These are phyloP conservation scores for Phytophthora multivora DNA, from an alignment of 352 stramenopile species.

Conservation along the genomic window DNA sequence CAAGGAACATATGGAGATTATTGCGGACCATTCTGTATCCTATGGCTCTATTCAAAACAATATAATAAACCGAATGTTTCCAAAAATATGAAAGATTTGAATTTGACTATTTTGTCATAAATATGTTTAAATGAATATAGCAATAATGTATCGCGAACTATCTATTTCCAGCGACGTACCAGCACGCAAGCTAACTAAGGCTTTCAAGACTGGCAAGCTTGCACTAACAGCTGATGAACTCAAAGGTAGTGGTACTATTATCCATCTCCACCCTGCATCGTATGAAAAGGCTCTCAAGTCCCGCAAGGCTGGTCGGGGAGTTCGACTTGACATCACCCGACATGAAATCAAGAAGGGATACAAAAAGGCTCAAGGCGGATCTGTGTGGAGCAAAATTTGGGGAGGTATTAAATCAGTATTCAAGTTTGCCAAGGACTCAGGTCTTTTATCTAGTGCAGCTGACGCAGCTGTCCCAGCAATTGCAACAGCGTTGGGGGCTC, in stretches of 20 bases:
- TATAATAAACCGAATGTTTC: constrained; percentile 15
- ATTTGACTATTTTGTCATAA: constrained; percentile 16
- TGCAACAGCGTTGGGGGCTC: neutral
- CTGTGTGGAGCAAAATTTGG: constrained; percentile 27
- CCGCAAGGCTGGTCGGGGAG: neutral
- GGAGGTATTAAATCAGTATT: constrained; percentile 22
- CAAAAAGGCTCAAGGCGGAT: constrained; percentile 8
- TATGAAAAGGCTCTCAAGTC: constrained; percentile 15
- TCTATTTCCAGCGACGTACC: constrained; percentile 1
- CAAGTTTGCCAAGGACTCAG: constrained; percentile 22
- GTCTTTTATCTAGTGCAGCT: neutral
- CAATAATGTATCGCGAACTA: constrained; percentile 23
- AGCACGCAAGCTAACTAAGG: neutral
- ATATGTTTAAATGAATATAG: constrained; percentile 9
- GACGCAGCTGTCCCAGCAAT: constrained; percentile 8
- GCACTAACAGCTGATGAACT: constrained; percentile 1
- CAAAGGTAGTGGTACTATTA: constrained; percentile 2
- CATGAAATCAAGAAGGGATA: constrained; percentile 12
- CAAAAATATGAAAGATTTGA: constrained; percentile 20
- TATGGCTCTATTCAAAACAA: constrained; percentile 23
- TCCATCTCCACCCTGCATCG: constrained; percentile 8
- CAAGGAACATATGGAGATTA: constrained; percentile 21
- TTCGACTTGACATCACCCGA: constrained; percentile 3
- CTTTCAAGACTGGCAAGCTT: neutral
- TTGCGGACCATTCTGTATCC: constrained; percentile 12